phyloP scores from a whole-genome alignment of 2,329 filamentous ascomycete genomes.

The Westerdykella ornata region DNA sequence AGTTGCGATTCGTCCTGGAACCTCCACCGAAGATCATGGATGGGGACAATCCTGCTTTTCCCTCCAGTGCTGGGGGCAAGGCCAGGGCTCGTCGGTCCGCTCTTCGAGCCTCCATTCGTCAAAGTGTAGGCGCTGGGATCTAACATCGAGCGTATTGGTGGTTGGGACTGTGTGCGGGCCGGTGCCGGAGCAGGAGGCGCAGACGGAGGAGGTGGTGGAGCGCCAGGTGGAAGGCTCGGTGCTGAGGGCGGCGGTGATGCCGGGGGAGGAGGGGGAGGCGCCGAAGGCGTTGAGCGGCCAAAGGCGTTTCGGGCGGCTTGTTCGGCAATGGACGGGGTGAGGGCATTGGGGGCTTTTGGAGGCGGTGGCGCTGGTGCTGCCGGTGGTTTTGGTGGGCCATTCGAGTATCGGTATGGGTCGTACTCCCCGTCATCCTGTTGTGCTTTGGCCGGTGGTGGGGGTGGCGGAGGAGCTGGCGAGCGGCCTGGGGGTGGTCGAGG shows the following conservation, averaged over 20 bases:
- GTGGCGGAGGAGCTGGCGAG: slow-evolving; percentile 30
- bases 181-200: slow-evolving; percentile 29
- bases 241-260: slow-evolving; percentile 37
- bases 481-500: slow-evolving; percentile 17
- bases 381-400: slow-evolving; percentile 33
- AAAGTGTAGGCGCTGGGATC: slow-evolving; percentile 70
- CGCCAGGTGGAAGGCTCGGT: slow-evolving; percentile 44
- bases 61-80: slow-evolving; percentile 10
- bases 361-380: slow-evolving; percentile 48
- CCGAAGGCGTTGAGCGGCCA: slow-evolving; percentile 40
- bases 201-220: slow-evolving; percentile 35
- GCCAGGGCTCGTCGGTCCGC: slow-evolving; percentile 17
- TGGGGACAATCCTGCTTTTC: slow-evolving; percentile 42
- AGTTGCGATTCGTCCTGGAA: slow-evolving; percentile 78
- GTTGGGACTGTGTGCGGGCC: slow-evolving; percentile 36
- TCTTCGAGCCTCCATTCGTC: slow-evolving; percentile 34
- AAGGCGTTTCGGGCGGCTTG: slow-evolving; percentile 55
- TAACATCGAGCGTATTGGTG: slow-evolving; percentile 55
- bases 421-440: slow-evolving; percentile 23
- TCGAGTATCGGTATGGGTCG: slow-evolving; percentile 48
- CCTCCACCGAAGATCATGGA: slow-evolving; percentile 76
- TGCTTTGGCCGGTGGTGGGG: slow-evolving; percentile 51
- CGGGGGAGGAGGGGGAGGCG: slow-evolving; percentile 36
- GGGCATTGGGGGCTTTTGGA: slow-evolving; percentile 46
- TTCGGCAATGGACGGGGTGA: slow-evolving; percentile 47